Conservation (phyloP, 169 alveolate genomes). For the Plasmodium ovale region DNA sequence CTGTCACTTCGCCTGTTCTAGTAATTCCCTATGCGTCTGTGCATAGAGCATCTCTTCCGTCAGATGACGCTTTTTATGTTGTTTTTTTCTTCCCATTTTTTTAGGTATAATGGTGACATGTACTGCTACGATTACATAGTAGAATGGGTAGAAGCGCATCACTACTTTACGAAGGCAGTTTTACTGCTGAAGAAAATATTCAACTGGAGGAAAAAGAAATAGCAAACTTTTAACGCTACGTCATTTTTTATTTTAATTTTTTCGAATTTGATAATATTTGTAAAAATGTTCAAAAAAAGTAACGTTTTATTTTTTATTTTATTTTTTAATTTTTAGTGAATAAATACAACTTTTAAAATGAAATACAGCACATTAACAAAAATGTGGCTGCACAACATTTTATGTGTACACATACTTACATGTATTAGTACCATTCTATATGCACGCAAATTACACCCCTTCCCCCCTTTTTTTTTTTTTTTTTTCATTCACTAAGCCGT, state of each 20-base stretch:
- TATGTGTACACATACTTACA: background rate
- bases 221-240: background rate
- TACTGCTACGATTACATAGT: constrained; percentile 72
- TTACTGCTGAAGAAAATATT: constrained; percentile 22
- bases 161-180: constrained; percentile 41
- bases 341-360: background rate
- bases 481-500: background rate
- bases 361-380: background rate
- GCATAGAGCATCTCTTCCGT: no score
- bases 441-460: background rate
- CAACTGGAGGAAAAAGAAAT: no score
- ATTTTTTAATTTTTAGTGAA: no score
- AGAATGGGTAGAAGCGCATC: constrained; percentile 72
- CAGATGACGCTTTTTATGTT: no score
- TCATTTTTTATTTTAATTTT: background rate
- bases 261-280: background rate
- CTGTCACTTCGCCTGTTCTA: no score
- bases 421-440: background rate
- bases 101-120: constrained; percentile 70
- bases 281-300: background rate
- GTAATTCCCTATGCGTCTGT: no score
- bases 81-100: background rate
- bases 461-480: background rate
- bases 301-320: background rate
- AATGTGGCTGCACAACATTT: no score